A percentile compares a stretch with the other conserved stretches of the same genome.
These are phyloP conservation scores for Didymella segeticola DNA, from an alignment of 2,329 filamentous ascomycete genomes.

Conservation along the genomic window DNA sequence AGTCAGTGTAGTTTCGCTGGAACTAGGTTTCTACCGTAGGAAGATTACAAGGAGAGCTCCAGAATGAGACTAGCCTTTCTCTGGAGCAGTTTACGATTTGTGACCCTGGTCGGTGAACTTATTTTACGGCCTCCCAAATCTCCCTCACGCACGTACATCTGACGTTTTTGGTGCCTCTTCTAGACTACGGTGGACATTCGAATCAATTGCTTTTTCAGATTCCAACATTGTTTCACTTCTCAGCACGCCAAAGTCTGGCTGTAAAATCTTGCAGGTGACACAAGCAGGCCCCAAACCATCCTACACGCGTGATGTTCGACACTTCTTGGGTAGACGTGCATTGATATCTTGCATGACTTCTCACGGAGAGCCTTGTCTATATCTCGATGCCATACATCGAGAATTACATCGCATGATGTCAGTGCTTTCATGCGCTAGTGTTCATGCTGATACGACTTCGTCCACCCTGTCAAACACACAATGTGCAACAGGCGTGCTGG, in stretches of 20 bases:
- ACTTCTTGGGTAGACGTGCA: background rate
- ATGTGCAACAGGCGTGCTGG: slow-evolving; percentile 37
- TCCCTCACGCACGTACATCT: too few species aligned
- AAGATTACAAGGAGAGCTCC: background rate
- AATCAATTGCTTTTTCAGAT: too few species aligned
- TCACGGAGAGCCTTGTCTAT: background rate
- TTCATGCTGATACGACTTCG: background rate
- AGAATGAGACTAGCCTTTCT: background rate
- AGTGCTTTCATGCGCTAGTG: background rate
- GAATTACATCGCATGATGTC: background rate
- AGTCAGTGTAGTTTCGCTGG: background rate
- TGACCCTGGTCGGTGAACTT: too few species aligned
- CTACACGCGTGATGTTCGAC: background rate
- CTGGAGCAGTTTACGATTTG: background rate
- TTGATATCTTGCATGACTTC: background rate
- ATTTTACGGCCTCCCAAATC: too few species aligned
- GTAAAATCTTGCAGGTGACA: background rate
- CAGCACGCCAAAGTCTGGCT: too few species aligned
- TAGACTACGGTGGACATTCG: too few species aligned
- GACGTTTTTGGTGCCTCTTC: too few species aligned
- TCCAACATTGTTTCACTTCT: too few species aligned
- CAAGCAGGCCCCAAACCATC: background rate
- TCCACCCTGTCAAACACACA: background rate
- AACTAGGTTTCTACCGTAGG: background rate
- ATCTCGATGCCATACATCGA: background rate